These are phyloP conservation scores for Senna siamea DNA, from an alignment of 306 rosid genomes.

Conservation along the genomic window DNA sequence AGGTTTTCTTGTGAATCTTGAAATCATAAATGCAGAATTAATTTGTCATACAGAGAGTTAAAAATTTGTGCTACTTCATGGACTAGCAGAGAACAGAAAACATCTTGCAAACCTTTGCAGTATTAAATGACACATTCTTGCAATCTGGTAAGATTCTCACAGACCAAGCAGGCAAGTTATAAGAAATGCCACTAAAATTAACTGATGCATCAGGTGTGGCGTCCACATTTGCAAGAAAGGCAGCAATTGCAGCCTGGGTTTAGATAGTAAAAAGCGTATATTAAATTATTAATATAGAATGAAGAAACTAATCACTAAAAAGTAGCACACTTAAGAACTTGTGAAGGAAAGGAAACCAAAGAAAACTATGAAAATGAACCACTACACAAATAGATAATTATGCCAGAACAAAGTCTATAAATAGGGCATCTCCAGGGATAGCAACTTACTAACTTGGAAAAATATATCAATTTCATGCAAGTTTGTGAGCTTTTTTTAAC, in stretches of 20 bases:
- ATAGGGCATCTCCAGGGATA: no score
- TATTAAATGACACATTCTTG: conserved; percentile 83
- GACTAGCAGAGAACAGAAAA: background rate
- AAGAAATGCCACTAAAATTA: conserved; percentile 72
- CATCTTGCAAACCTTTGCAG: conserved; percentile 80
- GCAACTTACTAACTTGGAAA: no score
- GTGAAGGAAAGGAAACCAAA: no score
- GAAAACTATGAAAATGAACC: no score
- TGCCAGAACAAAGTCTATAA: no score
- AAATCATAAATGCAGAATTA: conserved; percentile 63
- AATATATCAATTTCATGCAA: background rate
- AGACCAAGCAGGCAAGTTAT: conserved; percentile 92
- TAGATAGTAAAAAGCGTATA: conserved; percentile 20
- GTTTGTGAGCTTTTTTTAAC: no score
- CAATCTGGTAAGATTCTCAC: conserved; percentile 98
- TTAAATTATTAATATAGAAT: conserved; percentile 15
- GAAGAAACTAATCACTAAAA: conserved; percentile 24
- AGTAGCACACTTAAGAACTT: background rate
- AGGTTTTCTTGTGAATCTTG: conserved; percentile 65
- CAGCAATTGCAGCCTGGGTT: conserved; percentile 79
- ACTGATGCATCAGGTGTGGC: conserved; percentile 68
- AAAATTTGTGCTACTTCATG: conserved; percentile 16
- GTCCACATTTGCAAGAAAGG: conserved; percentile 83
- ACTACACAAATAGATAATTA: background rate
- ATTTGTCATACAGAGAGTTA: conserved; percentile 55